Conservation (phyloP, 371 early-diverging fungal species). For the Vairimorpha ceranae region DNA sequence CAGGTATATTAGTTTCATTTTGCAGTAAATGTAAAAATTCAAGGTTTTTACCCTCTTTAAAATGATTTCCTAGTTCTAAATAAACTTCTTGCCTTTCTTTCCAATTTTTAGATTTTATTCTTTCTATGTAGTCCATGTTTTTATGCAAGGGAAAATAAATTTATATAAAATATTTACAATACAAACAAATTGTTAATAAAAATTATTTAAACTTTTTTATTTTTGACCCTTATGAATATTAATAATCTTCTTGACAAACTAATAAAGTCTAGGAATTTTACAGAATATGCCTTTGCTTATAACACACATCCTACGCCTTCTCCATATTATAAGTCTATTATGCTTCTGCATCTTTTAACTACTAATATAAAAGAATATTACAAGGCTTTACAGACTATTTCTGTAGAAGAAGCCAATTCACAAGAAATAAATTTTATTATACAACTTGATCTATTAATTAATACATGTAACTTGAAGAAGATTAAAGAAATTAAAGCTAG, state of each 20-base stretch:
- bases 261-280: neutral
- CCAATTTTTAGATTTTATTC: constrained; percentile 36
- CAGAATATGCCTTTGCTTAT: neutral
- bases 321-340: neutral
- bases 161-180: neutral
- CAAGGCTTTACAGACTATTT: neutral
- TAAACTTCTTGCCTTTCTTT: constrained; percentile 45
- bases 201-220: neutral
- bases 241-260: neutral
- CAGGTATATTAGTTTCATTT: constrained; percentile 43
- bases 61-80: neutral
- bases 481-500: neutral
- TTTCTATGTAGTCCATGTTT: constrained; percentile 6
- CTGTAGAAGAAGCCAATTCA: neutral
- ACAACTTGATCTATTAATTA: neutral
- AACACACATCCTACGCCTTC: neutral
- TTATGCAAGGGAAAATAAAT: neutral
- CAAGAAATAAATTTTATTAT: neutral
- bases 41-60: neutral
- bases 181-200: neutral
- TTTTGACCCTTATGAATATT: neutral
- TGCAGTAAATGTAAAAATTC: constrained; percentile 17
- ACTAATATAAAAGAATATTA: neutral
- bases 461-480: neutral
- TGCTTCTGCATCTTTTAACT: neutral